phyloP scores from a whole-genome alignment of 1,139 yeast species.

The Sugiyamaella castrensis region DNA sequence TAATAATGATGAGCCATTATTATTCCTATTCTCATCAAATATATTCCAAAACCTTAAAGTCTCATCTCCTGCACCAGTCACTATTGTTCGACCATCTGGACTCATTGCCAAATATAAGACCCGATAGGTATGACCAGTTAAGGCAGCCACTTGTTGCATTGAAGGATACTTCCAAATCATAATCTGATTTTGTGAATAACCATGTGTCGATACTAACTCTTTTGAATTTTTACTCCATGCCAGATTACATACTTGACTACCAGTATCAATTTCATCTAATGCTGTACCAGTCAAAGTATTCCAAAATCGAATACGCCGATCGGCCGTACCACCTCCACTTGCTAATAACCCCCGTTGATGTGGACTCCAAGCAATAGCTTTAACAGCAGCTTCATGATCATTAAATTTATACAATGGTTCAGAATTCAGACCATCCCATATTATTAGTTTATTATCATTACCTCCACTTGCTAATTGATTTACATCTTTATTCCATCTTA shows the following conservation, averaged over 20 bases:
- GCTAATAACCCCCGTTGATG: slow-evolving; percentile 93
- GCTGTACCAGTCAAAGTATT: slow-evolving; percentile 77
- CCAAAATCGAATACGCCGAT: slow-evolving; percentile 88
- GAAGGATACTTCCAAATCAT: slow-evolving; percentile 94
- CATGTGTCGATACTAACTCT: slow-evolving; percentile 93
- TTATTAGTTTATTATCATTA: slow-evolving; percentile 72
- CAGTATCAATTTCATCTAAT: slow-evolving; percentile 80
- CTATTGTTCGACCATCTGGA: slow-evolving; percentile 98
- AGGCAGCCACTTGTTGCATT: slow-evolving; percentile 88
- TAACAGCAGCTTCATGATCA: slow-evolving; percentile 93
- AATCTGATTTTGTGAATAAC: slow-evolving; percentile 86
- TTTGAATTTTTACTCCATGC: slow-evolving; percentile 91
- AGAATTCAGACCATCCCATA: slow-evolving; percentile 80
- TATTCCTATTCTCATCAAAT: slow-evolving; percentile 68
- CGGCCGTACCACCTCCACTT: slow-evolving; percentile 97
- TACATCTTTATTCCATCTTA: slow-evolving; percentile 88
- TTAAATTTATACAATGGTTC: slow-evolving; percentile 70
- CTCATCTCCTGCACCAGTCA: slow-evolving; percentile 98
- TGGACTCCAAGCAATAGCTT: slow-evolving; percentile 97
- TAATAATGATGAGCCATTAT: slow-evolving; percentile 55
- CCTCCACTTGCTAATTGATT: slow-evolving; percentile 57
- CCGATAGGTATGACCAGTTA: slow-evolving; percentile 92
- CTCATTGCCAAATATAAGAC: slow-evolving; percentile 86
- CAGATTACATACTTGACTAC: slow-evolving; percentile 93
- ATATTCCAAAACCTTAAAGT: slow-evolving; percentile 92